These are phyloP conservation scores for Xylaria acuta DNA, from an alignment of 495 filamentous ascomycete genomes.

Conservation along the genomic window DNA sequence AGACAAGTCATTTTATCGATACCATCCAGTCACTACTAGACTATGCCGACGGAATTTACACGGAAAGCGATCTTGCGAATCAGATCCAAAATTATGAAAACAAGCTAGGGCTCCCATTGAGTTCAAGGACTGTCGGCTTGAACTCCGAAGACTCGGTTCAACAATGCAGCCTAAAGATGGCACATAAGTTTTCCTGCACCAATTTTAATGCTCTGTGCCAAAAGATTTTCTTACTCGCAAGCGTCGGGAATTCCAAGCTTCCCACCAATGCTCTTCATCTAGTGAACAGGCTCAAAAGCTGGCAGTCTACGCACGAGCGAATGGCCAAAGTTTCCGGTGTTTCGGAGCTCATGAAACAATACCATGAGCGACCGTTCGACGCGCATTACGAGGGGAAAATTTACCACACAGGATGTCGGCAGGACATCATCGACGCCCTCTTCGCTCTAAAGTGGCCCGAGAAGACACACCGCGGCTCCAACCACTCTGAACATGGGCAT, in stretches of 20 bases:
- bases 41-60: too few relatives aligned
- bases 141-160: background rate
- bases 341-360: background rate
- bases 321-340: background rate
- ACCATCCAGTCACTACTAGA: too few relatives aligned
- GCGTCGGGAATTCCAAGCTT: background rate
- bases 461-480: background rate
- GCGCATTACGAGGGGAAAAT: background rate
- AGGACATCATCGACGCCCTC: background rate
- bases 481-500: background rate
- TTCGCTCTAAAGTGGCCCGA: background rate
- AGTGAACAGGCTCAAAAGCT: background rate
- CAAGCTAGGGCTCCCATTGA: background rate
- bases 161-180: background rate
- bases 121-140: background rate
- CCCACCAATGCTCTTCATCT: background rate
- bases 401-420: background rate
- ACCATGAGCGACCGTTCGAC: background rate
- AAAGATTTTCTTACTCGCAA: background rate
- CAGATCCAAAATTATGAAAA: background rate
- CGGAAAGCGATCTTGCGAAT: background rate
- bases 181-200: background rate
- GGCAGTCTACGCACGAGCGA: background rate
- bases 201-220: background rate
- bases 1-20: too few relatives aligned